Conservation (phyloP, 345 rosid species). For the Cochlearia excelsa region DNA sequence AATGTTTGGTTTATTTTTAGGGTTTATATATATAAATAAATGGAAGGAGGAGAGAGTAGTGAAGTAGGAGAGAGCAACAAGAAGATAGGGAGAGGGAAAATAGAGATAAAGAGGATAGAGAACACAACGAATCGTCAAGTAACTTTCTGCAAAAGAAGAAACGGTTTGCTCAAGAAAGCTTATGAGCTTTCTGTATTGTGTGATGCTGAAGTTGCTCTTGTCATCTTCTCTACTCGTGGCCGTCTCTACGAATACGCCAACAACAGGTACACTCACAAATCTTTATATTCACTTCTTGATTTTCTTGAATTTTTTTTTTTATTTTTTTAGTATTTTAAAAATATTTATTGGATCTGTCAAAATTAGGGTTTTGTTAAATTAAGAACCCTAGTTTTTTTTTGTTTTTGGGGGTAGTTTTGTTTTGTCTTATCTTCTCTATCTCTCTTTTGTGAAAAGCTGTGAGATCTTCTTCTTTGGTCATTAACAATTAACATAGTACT, state of each 20-base stretch:
- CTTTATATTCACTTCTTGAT: neutral
- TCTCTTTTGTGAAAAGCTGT: slow-evolving; percentile 22
- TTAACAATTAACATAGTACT: slow-evolving; percentile 21
- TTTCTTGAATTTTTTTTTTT: neutral
- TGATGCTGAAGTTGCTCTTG: slow-evolving; percentile 78
- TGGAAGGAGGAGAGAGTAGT: slow-evolving; percentile 38
- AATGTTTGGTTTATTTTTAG: neutral
- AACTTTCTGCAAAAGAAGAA: slow-evolving; percentile 81
- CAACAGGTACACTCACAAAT: slow-evolving; percentile 47
- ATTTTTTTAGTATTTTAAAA: neutral
- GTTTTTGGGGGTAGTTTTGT: neutral
- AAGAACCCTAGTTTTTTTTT: slow-evolving; percentile 28
- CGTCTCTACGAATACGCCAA: slow-evolving; percentile 87
- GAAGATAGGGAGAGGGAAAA: slow-evolving; percentile 71
- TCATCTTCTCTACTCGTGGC: slow-evolving; percentile 86
- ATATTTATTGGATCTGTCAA: neutral
- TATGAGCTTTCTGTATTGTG: slow-evolving; percentile 80
- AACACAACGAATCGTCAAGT: slow-evolving; percentile 82
- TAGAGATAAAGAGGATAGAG: slow-evolving; percentile 78
- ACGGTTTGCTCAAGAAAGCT: slow-evolving; percentile 86
- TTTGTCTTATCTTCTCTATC: no score
- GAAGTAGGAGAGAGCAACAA: slow-evolving; percentile 40
- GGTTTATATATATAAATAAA: neutral
- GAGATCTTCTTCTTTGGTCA: slow-evolving; percentile 23
- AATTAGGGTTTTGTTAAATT: slow-evolving; percentile 25